Evolutionary conservation across 2,329 filamentous ascomycete genomes (phyloP), one percentile per base, ranked within the genome.

Genomic region (Lachnum nothofagi): DNA sequence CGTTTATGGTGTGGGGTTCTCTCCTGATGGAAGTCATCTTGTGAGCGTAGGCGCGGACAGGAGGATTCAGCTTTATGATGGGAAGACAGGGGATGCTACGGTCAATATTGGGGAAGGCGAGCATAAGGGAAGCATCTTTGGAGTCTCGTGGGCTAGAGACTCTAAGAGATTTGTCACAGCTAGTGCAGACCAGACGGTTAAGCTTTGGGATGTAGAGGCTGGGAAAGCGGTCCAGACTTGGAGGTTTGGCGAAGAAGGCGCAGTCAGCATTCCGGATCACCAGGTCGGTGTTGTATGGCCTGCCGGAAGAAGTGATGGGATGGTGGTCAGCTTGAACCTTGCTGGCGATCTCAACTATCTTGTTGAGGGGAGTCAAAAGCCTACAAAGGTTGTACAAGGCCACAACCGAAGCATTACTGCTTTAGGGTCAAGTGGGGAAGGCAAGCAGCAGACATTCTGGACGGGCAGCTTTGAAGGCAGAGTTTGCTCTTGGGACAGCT

Each of bases 231-330:
- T 85, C 6, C 87, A 94, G 66, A 88, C 80, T 22, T 98, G 93
- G 93, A 80, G 80, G 55, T 79, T 97, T 65, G 90, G 91, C 19
- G 81, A 80, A 25, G 85, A 91, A 35, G 84, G 83, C 14, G 73
- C 72, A 38, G 78, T 84, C 53, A 89, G 80, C 64, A 75, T 96
- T 31, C 77, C 78, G 3, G 79, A 96, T 65, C 93, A 98, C 68
- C 93, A 98, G 66, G 88, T 97, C 25, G 93, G 93, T 44, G 89
- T 98, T 5, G 88, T 93, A 8, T 95, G 90, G 83, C 88, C 91
- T 1, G 77, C 82, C 40, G 87, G 86, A 41, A 80, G 91, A 56
- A 86, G 74, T 45, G 93, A 98, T 65, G 88, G 86, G 24, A 74
- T 96, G 52, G 82, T 98, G 56, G 91, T 98, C 67, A 95, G 88